phyloP scores from a whole-genome alignment of 2,329 filamentous ascomycete species.

The Mycogone perniciosa region DNA sequence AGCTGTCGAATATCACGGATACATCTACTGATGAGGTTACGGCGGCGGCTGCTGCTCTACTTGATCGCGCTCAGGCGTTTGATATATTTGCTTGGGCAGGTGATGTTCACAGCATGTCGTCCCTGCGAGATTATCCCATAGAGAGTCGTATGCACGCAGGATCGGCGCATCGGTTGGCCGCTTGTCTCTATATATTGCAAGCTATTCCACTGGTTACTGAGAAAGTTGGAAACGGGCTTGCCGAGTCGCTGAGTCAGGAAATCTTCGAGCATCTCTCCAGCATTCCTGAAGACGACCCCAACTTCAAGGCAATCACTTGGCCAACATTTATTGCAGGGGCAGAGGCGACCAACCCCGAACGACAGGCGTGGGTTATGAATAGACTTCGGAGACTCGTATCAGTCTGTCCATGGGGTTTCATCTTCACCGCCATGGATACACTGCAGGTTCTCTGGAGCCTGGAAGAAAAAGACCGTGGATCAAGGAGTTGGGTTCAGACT shows the following conservation, averaged over 20 bases:
- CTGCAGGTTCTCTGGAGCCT: constrained; percentile 38
- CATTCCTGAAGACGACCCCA: constrained; percentile 42
- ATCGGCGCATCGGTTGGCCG: constrained; percentile 36
- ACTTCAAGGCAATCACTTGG: constrained; percentile 53
- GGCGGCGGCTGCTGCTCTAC: constrained; percentile 26
- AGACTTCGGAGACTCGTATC: constrained; percentile 35
- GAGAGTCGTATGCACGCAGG: constrained; percentile 35
- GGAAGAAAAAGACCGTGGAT: constrained; percentile 25
- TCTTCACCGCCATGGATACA: constrained; percentile 41
- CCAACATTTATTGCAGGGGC: constrained; percentile 51
- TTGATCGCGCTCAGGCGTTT: constrained; percentile 33
- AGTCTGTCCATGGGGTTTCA: constrained; percentile 43
- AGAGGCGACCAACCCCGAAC: constrained; percentile 36
- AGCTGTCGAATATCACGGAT: constrained; percentile 29
- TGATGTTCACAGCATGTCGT: constrained; percentile 28
- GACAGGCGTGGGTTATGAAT: constrained; percentile 43
- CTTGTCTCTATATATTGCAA: constrained; percentile 41
- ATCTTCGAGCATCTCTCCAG: constrained; percentile 41
- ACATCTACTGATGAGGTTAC: constrained; percentile 25
- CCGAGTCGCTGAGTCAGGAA: constrained; percentile 35
- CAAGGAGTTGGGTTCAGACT: constrained; percentile 38
- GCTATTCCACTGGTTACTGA: constrained; percentile 27
- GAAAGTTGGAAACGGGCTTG: constrained; percentile 17
- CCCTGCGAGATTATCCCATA: constrained; percentile 28
- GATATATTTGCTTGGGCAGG: constrained; percentile 37